A percentile compares a stretch with the other conserved stretches of the same genome.
These are phyloP conservation scores for Quercus aquifolioides DNA, from an alignment of 306 rosid genomes.

Conservation along the genomic window DNA sequence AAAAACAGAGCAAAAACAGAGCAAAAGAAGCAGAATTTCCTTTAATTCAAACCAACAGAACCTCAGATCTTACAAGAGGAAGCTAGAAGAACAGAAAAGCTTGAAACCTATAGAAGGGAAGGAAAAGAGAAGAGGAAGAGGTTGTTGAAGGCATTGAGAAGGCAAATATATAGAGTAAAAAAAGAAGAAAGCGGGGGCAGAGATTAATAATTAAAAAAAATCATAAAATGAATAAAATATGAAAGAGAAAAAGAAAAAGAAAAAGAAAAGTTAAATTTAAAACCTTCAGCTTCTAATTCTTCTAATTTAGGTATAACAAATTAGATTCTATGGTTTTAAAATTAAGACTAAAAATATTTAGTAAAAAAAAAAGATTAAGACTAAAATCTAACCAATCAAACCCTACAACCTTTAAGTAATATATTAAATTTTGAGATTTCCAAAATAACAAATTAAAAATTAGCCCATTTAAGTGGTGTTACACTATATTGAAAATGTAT, in stretches of 20 bases:
- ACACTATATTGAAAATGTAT: too few relatives aligned
- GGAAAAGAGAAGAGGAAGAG: conserved; percentile 31
- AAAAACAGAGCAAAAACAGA: not conserved
- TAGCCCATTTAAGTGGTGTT: too few relatives aligned
- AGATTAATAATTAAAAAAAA: not conserved
- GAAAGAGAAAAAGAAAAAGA: not conserved
- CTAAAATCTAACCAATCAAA: too few relatives aligned
- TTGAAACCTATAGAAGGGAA: not conserved
- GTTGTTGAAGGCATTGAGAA: conserved; percentile 11
- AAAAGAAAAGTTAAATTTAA: not conserved
- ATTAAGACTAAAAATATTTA: too few relatives aligned
- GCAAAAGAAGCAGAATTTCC: not conserved
- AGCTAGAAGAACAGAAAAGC: not conserved
- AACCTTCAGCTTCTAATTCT: too few relatives aligned
- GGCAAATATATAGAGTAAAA: conserved; percentile 48
- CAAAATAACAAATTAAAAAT: too few relatives aligned
- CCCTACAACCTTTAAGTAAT: too few relatives aligned
- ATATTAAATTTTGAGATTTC: too few relatives aligned
- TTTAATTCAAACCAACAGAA: not conserved
- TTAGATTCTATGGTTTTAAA: too few relatives aligned
- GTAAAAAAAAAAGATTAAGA: too few relatives aligned
- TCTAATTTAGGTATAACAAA: too few relatives aligned
- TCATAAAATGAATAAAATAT: not conserved
- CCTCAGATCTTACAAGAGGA: not conserved
- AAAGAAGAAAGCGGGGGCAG: not conserved